Conservation (phyloP, 139 green algal species). For the Coccomyxa sp. region DNA sequence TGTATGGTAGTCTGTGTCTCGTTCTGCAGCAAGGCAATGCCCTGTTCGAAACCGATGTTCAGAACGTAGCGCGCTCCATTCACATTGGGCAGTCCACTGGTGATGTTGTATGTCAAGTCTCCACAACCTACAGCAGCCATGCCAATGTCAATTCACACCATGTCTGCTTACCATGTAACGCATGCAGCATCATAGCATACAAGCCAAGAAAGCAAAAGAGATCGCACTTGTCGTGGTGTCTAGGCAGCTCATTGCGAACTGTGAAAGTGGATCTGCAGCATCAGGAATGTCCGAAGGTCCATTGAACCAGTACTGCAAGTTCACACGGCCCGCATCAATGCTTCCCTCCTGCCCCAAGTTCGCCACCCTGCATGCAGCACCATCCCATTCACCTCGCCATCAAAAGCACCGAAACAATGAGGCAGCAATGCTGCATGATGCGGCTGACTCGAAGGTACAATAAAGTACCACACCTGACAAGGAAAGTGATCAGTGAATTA, state of each 20-base stretch:
- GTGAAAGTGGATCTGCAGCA: not conserved
- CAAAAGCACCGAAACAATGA: not conserved
- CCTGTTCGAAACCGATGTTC: conserved; percentile 35
- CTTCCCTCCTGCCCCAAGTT: conserved; percentile 34
- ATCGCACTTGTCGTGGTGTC: conserved; percentile 23
- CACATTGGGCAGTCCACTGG: conserved; percentile 24
- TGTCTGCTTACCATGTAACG: no score
- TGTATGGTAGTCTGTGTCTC: not conserved
- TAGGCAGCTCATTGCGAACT: conserved; percentile 28
- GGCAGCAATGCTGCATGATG: not conserved
- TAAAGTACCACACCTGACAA: conserved; percentile 37
- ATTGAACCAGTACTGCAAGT: conserved; percentile 63
- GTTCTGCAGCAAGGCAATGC: conserved; percentile 24
- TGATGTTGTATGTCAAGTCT: conserved; percentile 32
- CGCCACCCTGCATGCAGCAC: conserved; percentile 31
- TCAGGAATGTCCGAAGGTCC: conserved; percentile 1
- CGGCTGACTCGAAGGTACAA: not conserved
- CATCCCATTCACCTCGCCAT: not conserved
- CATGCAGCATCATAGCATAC: no score
- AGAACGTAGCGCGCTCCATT: conserved; percentile 42
- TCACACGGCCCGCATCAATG: conserved; percentile 26
- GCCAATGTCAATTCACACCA: not conserved
- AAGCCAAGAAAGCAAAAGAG: not conserved
- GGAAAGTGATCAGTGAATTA: conserved; percentile 56
- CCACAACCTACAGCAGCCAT: conserved; percentile 31